These are phyloP conservation scores for Termitomyces sp. DNA, from an alignment of 768 basidiomycete genomes.

Conservation along the genomic window DNA sequence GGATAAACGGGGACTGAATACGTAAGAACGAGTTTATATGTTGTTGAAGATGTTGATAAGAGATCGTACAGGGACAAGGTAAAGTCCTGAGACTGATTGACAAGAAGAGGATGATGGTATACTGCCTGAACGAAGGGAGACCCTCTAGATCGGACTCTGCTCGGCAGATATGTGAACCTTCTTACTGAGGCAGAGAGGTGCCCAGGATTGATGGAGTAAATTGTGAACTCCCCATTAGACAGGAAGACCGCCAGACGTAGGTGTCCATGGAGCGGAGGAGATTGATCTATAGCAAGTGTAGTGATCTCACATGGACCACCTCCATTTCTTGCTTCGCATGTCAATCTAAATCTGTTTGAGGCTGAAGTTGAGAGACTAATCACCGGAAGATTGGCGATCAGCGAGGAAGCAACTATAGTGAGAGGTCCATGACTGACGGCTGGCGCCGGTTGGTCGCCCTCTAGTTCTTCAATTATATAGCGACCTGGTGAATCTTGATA, in stretches of 20 bases:
- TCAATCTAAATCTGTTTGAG: slow-evolving; percentile 36
- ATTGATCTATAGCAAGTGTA: slow-evolving; percentile 73
- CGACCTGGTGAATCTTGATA: slow-evolving; percentile 47
- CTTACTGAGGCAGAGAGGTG: slow-evolving; percentile 40
- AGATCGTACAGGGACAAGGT: slow-evolving; percentile 73
- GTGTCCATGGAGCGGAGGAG: slow-evolving; percentile 44
- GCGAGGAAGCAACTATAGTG: slow-evolving; percentile 56
- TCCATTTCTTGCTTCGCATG: slow-evolving; percentile 39
- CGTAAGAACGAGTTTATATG: slow-evolving; percentile 72
- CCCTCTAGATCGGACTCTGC: slow-evolving; percentile 35
- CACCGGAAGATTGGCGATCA: slow-evolving; percentile 30
- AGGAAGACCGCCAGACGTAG: slow-evolving; percentile 59
- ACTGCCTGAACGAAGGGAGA: slow-evolving; percentile 60
- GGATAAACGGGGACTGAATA: slow-evolving; percentile 81
- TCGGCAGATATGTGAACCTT: slow-evolving; percentile 50
- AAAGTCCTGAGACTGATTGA: slow-evolving; percentile 68
- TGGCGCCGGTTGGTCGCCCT: slow-evolving; percentile 6
- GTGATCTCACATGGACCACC: slow-evolving; percentile 46
- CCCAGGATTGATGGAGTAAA: slow-evolving; percentile 54
- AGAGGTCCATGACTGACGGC: slow-evolving; percentile 38
- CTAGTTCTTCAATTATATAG: slow-evolving; percentile 49
- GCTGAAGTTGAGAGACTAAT: slow-evolving; percentile 38
- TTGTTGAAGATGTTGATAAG: slow-evolving; percentile 57
- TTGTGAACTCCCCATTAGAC: slow-evolving; percentile 64
- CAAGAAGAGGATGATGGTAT: slow-evolving; percentile 77